Base-by-base conservation (phyloP, 2,329 filamentous ascomycete species). In the Colletotrichum lindemuthianum region DNA sequence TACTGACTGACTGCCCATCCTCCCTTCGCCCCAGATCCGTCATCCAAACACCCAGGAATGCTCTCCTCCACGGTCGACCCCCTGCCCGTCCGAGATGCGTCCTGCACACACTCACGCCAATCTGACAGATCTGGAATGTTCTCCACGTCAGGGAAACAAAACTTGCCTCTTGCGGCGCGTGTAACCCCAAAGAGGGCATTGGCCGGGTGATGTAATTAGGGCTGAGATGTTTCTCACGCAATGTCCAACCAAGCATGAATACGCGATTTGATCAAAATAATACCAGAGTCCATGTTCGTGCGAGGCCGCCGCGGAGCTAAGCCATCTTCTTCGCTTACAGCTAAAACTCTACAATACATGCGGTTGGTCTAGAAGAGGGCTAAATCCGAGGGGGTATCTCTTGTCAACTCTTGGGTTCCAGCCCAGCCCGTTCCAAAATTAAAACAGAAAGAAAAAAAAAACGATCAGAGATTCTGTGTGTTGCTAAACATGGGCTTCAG, bases 341-440 rank as follows among this genome's bases (percentile, higher is more conserved):
- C 3, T n/a, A 47, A 32, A 50, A 32, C n/a, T 51, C 51, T 57
- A 59, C 58, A 52, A 61, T 59, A 66, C 49, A 67, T 51, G 47
- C 33, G 59, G 24, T 24, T 24, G 24, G 40, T 57, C 63, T 59
- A 59, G 24, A 63, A 54, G 41, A 66, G 53, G 63, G 49, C 54
- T 41, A 67, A 63, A 51, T 54, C 63, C 44, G 37, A 50, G 55
- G 66, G 66, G 59, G 60, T 64, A 64, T 63, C 58, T 60, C 56
- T 39, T 52, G 43, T 56, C 49, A 52, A 60, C 54, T 59, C 56
- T 59, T 47, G 59, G 65, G 66, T 60, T 24, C 59, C 59, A 67
- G 64, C 64, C 64, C 64, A 59, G 57, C 43, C 39, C 37, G 59
- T 43, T 33, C 58, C 50, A 34, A 54, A 24, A 56, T 36, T 39